A percentile compares a stretch with the other conserved stretches of the same genome.
Evolutionary conservation across 805 yeast species (phyloP).

Genomic region (Yarrowia sp.): DNA sequence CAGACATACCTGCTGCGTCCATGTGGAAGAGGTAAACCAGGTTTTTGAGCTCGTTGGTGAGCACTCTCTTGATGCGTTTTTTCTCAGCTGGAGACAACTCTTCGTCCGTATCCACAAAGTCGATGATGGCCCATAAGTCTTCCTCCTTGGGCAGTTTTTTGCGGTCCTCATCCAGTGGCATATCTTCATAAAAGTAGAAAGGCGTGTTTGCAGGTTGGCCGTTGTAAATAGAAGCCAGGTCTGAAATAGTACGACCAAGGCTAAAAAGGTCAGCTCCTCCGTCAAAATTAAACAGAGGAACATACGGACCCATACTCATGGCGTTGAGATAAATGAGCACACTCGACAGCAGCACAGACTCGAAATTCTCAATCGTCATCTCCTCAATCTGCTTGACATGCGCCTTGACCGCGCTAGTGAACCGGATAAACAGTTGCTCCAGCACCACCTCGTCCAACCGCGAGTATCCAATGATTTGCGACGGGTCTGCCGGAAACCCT

Average conservation of each 20-base stretch:
- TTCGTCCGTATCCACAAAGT: not conserved
- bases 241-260: not conserved
- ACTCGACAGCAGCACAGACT: not conserved
- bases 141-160: not conserved
- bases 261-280: not conserved
- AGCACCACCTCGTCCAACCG: not conserved
- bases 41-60: not conserved
- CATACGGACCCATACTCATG: not conserved
- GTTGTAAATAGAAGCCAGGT: not conserved
- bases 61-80: not conserved
- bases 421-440: not conserved
- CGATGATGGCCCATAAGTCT: slow-evolving; percentile 7
- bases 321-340: slow-evolving; percentile 3
- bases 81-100: not conserved
- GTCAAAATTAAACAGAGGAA: slow-evolving; percentile 4
- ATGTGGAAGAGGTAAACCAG: not conserved
- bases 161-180: not conserved
- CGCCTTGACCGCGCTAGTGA: not conserved
- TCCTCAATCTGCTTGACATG: not conserved
- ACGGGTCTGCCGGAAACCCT: not conserved
- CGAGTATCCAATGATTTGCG: not conserved
- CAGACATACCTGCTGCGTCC: not conserved
- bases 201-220: not conserved
- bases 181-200: not conserved
- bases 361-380: not conserved